phyloP scores from a whole-genome alignment of 2,329 filamentous ascomycete species.

The Mariannaea elegans region DNA sequence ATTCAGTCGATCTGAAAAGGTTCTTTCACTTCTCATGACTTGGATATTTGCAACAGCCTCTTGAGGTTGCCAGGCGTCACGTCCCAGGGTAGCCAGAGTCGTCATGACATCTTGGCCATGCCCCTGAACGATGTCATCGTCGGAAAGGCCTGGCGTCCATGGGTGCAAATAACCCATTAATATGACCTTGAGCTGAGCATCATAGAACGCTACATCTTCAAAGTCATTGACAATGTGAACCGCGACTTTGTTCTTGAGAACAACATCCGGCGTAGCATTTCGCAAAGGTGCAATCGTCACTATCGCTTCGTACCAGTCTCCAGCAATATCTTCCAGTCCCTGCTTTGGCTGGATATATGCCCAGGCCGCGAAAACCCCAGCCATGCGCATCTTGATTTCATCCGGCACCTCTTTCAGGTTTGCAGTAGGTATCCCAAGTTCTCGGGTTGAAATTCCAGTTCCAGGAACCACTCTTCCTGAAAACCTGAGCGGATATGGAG shows the following conservation, averaged over 20 bases:
- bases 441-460: conserved; percentile 49
- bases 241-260: conserved; percentile 58
- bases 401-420: conserved; percentile 62
- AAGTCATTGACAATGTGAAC: conserved; percentile 65
- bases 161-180: conserved; percentile 68
- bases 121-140: conserved; percentile 40
- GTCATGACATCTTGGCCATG: conserved; percentile 53
- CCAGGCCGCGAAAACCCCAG: conserved; percentile 74
- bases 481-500: conserved; percentile 64
- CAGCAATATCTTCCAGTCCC: conserved; percentile 43
- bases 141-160: conserved; percentile 26
- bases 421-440: conserved; percentile 61
- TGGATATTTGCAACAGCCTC: conserved; percentile 50
- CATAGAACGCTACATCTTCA: conserved; percentile 51
- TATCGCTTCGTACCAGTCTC: conserved; percentile 67
- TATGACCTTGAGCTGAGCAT: conserved; percentile 58
- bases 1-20: conserved; percentile 55
- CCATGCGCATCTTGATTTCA: conserved; percentile 61
- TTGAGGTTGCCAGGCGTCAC: conserved; percentile 56
- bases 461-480: conserved; percentile 57
- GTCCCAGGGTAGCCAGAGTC: conserved; percentile 55
- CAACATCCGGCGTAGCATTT: conserved; percentile 55
- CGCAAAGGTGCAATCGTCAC: conserved; percentile 64
- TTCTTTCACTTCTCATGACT: conserved; percentile 52
- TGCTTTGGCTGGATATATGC: conserved; percentile 53